Evolutionary conservation across 2,329 filamentous ascomycete species (phyloP).

Genomic region (Ophiocordyceps australis): DNA sequence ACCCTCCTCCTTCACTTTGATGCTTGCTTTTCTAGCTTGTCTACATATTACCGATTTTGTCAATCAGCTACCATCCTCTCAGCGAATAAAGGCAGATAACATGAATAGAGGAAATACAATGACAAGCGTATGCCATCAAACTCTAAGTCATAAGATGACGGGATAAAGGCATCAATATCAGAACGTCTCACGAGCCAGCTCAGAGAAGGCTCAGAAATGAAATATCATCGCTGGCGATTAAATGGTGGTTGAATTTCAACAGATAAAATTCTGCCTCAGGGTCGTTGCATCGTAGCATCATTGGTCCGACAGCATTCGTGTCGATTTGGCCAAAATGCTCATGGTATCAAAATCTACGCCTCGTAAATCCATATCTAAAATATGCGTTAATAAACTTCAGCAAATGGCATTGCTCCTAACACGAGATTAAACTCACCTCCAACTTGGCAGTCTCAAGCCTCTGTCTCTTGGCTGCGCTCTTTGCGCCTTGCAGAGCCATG

Average conservation of each 20-base stretch:
- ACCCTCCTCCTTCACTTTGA: no score
- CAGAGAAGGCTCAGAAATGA: not conserved
- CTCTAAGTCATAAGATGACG: no score
- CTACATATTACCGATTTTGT: no score
- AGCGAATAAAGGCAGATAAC: no score
- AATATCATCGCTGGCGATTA: not conserved
- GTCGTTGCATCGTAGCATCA: slow-evolving; percentile 7
- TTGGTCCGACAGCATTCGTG: slow-evolving; percentile 2
- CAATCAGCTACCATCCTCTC: no score
- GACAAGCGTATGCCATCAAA: no score
- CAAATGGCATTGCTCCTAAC: no score
- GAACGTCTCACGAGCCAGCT: slow-evolving; percentile 1
- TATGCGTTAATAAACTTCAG: no score
- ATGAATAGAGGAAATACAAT: no score
- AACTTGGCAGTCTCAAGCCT: slow-evolving; percentile 76
- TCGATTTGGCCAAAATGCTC: not conserved
- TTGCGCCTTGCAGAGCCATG: slow-evolving; percentile 59
- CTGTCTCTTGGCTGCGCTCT: slow-evolving; percentile 51
- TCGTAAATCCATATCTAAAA: slow-evolving; percentile 29
- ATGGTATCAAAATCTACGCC: slow-evolving; percentile 13
- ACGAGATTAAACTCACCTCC: slow-evolving; percentile 88
- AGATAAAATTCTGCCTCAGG: not conserved
- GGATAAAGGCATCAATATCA: no score
- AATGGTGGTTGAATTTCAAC: no score
- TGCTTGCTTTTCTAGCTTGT: no score